These are phyloP conservation scores for Cordyceps militaris DNA, from an alignment of 2,329 filamentous ascomycete species.

Conservation along the genomic window DNA sequence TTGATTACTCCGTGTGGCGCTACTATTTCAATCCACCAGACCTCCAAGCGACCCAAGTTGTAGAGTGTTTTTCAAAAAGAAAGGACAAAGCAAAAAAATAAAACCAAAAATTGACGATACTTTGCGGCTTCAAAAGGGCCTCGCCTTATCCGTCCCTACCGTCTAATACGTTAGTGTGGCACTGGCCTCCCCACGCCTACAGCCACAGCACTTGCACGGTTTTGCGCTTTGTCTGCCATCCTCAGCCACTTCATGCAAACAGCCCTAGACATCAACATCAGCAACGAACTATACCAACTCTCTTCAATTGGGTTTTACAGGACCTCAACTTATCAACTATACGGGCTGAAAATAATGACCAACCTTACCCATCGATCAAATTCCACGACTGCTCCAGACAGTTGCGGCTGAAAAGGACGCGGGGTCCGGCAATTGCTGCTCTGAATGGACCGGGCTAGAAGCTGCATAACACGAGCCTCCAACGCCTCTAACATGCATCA, in stretches of 20 bases:
- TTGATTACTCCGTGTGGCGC: background rate
- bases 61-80: background rate
- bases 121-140: no score
- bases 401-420: slow-evolving; percentile 5
- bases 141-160: no score
- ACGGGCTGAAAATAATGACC: background rate
- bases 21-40: background rate
- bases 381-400: background rate
- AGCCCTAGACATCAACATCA: background rate
- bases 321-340: background rate
- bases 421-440: background rate
- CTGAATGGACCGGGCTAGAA: background rate
- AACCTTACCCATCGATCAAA: background rate
- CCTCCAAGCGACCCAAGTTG: background rate
- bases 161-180: no score
- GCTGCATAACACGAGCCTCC: slow-evolving; percentile 3
- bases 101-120: no score
- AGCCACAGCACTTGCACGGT: background rate
- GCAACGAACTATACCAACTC: no score
- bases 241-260: background rate
- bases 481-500: background rate
- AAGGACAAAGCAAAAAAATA: no score
- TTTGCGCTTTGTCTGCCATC: background rate
- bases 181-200: background rate
- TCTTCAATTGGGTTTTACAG: background rate